Conservation (phyloP, 164 flowering plant species). For the Dillenia suffruticosa region DNA sequence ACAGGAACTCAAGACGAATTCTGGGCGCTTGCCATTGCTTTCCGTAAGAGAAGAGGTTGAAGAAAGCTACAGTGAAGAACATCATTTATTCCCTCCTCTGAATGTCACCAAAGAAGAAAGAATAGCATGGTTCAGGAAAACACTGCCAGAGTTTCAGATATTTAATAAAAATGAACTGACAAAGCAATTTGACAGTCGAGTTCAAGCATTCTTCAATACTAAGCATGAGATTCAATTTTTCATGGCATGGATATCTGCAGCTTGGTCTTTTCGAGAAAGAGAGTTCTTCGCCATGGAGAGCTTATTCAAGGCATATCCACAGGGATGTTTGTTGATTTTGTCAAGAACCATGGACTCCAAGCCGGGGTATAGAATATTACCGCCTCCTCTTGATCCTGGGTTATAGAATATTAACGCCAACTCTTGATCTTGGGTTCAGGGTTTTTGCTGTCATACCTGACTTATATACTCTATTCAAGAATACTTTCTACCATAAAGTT, state of each 20-base stretch:
- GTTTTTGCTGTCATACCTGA: slow-evolving; percentile 46
- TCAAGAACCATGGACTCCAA: slow-evolving; percentile 44
- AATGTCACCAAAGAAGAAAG: slow-evolving; percentile 25
- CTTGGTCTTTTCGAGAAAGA: slow-evolving; percentile 26
- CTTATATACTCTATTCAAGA: slow-evolving; percentile 29
- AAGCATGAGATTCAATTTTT: slow-evolving; percentile 35
- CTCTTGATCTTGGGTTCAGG: slow-evolving; percentile 25
- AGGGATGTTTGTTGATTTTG: slow-evolving; percentile 46
- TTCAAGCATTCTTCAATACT: slow-evolving; percentile 23
- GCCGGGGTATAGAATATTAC: slow-evolving; percentile 28
- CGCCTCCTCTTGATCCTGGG: too few species aligned
- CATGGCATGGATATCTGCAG: slow-evolving; percentile 69
- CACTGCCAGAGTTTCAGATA: slow-evolving; percentile 23
- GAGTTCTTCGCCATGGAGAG: slow-evolving; percentile 46
- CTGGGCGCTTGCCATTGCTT: too few species aligned
- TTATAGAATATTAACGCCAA: slow-evolving; percentile 39
- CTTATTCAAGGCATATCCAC: slow-evolving; percentile 49
- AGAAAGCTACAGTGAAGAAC: slow-evolving; percentile 5
- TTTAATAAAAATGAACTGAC: slow-evolving; percentile 26
- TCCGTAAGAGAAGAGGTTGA: slow-evolving; percentile 6
- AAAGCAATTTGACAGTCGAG: slow-evolving; percentile 28
- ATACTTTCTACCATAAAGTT: too few species aligned
- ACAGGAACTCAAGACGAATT: too few species aligned
- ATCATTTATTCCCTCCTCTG: slow-evolving; percentile 15
- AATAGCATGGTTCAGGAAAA: slow-evolving; percentile 24